phyloP scores from a whole-genome alignment of 2,329 filamentous ascomycete species.

The Colletotrichum godetiae region DNA sequence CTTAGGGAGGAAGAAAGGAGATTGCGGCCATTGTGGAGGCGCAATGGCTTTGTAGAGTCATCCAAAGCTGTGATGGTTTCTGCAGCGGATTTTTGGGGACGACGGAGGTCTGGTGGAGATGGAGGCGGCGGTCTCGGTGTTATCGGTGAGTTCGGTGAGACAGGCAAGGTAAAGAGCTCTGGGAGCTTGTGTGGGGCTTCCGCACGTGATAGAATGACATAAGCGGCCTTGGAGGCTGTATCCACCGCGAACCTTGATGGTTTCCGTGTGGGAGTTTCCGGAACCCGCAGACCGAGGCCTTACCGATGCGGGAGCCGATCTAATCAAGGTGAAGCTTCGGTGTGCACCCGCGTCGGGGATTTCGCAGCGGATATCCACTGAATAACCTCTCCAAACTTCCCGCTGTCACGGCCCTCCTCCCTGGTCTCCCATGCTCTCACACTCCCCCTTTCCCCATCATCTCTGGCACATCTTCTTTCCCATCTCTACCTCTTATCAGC shows the following conservation, averaged over 20 bases:
- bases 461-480: background rate
- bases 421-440: slow-evolving; percentile 16
- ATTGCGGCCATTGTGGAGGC: slow-evolving; percentile 46
- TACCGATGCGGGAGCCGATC: background rate
- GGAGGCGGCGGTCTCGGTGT: slow-evolving; percentile 11
- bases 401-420: slow-evolving; percentile 25
- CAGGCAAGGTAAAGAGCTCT: too few relatives aligned
- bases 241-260: background rate
- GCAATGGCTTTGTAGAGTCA: slow-evolving; percentile 41
- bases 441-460: background rate
- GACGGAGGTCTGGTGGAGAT: slow-evolving; percentile 21
- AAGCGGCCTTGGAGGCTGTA: background rate
- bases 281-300: background rate
- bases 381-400: slow-evolving; percentile 33
- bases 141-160: slow-evolving; percentile 35
- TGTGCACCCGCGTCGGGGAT: slow-evolving; percentile 6
- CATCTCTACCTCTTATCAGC: too few relatives aligned
- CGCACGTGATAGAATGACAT: slow-evolving; percentile 1
- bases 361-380: slow-evolving; percentile 28
- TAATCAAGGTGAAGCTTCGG: background rate
- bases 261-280: background rate
- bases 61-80: slow-evolving; percentile 57
- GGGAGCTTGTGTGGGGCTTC: slow-evolving; percentile 10
- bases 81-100: slow-evolving; percentile 60
- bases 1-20: slow-evolving; percentile 30